Conservation (phyloP, 192 early-diverging fungal species). For the Podila minutissima region DNA sequence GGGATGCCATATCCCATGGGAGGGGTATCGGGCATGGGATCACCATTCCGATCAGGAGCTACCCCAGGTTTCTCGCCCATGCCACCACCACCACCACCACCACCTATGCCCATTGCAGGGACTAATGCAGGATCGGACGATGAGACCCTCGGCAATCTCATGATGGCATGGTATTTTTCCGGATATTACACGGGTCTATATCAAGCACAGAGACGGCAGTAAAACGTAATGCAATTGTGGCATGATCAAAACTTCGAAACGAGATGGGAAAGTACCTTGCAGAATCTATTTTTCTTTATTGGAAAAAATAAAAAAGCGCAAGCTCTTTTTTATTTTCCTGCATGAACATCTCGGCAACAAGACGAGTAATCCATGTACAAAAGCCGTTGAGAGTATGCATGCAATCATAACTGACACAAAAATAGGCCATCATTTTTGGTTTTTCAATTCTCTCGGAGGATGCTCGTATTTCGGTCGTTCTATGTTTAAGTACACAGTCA, state of each 20-base stretch:
- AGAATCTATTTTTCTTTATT: no score
- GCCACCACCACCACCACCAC: not conserved
- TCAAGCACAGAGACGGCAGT: slow-evolving; percentile 52
- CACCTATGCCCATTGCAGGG: not conserved
- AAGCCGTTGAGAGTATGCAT: no score
- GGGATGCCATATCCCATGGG: not conserved
- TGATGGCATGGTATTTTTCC: slow-evolving; percentile 80
- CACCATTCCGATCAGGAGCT: not conserved
- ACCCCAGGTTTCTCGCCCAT: not conserved
- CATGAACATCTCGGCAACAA: no score
- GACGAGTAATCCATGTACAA: no score
- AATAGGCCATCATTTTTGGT: no score
- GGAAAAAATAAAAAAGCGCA: no score
- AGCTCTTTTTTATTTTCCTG: no score
- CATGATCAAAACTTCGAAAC: not conserved
- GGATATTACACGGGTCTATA: slow-evolving; percentile 81
- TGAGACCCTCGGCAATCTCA: slow-evolving; percentile 68
- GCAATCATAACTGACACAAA: no score
- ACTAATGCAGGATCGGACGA: slow-evolving; percentile 53
- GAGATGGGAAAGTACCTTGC: not conserved
- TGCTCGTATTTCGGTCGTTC: no score
- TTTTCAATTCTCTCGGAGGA: no score
- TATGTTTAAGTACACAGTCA: no score
- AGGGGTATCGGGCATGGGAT: not conserved
- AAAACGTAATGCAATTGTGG: not conserved